Base-by-base conservation (phyloP, 2,329 filamentous ascomycete genomes). In the Claviceps citrina region DNA sequence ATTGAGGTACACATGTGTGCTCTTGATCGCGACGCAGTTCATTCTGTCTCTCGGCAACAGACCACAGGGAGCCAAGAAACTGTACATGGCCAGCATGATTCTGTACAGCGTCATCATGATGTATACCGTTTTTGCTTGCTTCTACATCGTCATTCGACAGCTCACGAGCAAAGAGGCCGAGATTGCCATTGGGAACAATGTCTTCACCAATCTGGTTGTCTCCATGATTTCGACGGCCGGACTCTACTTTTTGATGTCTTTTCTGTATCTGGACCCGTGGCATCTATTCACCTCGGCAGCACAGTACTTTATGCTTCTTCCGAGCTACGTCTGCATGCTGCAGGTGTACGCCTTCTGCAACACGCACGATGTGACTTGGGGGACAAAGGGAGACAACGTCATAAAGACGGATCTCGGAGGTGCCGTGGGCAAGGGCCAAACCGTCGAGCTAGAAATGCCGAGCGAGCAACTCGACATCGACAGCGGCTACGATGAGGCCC, bases 321-420 rank as follows among this genome's bases (percentile, higher is more conserved):
- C 91, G 0, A 80, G 72, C 30, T 98, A 96, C 66, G 93, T 98
- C 61, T 96, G 91, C 66, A 96, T 85, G 0, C 71, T 98, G 2
- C 91, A 98, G 61, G 86, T 96, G 16, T 98, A 98, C 63, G 91
- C 91, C 32, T 98, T 98, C 62, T 96, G 91, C 68, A 98, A 98
- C 65, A 93, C 89, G 0, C 91, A 98, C 72, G 91, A 98, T 58
- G 86, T 98, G 16, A 93, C 87, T 0, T 98, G 91, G 91, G 91
- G 91, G 33, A 98, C 91, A 34, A 98, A 98, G 64, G 91, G 91
- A 42, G 91, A 98, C 70, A 98, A 98, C 60, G 78, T 93, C 27
- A 80, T 91, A 52, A 81, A 84, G 60, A 95, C 83, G 7, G 93
- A 98, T 56, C 76, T 98, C 1, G 91, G 91, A 42, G 78, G 83